Percentiles rank a stretch among this genome's conserved stretches.
Evolutionary conservation across 768 basidiomycete species (phyloP).

Genomic region (Rhodotorula graminis): DNA sequence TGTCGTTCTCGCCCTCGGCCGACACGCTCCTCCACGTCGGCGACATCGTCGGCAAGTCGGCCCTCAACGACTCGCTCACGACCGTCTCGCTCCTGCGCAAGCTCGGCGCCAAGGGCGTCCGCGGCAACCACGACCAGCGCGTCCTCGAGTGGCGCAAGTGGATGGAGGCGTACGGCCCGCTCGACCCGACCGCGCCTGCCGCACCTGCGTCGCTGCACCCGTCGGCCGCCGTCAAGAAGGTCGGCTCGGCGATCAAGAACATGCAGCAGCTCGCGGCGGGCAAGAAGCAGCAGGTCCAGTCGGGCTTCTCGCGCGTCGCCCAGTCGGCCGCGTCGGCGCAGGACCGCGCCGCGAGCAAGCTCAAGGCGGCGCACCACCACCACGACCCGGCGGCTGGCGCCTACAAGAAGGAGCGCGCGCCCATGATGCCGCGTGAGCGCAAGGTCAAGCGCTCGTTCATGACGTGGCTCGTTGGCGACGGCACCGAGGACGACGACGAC

Average conservation of each 20-base stretch:
- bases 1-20: conserved; percentile 58
- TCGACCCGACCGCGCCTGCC: background rate
- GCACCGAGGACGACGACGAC: background rate
- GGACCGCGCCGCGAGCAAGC: background rate
- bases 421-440: no score
- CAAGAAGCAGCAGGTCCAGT: background rate
- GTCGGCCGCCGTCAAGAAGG: background rate
- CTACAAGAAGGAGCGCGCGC: background rate
- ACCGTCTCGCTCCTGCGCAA: conserved; percentile 41
- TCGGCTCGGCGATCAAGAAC: background rate
- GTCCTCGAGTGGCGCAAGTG: conserved; percentile 85
- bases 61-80: conserved; percentile 56
- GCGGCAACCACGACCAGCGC: conserved; percentile 91
- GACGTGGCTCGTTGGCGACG: conserved; percentile 6
- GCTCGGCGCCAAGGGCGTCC: conserved; percentile 68
- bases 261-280: background rate
- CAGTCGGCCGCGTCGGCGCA: background rate
- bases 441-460: conserved; percentile 9
- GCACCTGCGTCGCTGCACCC: background rate
- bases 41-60: conserved; percentile 71
- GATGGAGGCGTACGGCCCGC: conserved; percentile 53
- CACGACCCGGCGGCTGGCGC: background rate
- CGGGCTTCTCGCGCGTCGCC: background rate
- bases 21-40: conserved; percentile 79
- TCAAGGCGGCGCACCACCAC: background rate